A percentile compares a stretch with the other conserved stretches of the same genome.
phyloP scores from a whole-genome alignment of 78 protist genomes.

The Dictyostelium brefeldianum region DNA sequence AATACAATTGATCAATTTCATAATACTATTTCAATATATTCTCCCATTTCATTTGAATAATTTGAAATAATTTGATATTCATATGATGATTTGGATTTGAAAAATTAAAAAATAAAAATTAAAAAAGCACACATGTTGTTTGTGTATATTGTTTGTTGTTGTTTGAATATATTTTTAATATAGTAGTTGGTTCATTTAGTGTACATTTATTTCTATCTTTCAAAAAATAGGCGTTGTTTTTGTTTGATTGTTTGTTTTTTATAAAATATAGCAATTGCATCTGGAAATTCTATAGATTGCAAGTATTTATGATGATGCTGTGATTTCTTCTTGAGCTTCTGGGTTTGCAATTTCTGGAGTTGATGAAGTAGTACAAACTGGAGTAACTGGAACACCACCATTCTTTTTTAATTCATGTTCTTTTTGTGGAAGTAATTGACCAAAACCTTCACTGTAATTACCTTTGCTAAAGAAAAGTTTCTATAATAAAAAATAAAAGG shows the following conservation, averaged over 20 bases:
- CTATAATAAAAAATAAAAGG: background rate
- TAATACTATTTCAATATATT: too few species aligned
- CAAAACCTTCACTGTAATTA: conserved; percentile 80
- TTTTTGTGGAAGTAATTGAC: conserved; percentile 20
- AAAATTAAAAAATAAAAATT: too few species aligned
- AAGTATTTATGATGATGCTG: conserved; percentile 17
- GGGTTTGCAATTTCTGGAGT: conserved; percentile 9
- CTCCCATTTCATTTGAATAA: too few species aligned
- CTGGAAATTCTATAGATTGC: too few species aligned
- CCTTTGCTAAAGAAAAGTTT: conserved; percentile 70
- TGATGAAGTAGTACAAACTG: conserved; percentile 6
- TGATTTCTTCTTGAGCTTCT: background rate
- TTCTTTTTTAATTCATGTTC: background rate
- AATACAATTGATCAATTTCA: too few species aligned
- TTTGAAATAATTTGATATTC: too few species aligned
- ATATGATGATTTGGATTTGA: too few species aligned
- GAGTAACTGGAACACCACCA: background rate
- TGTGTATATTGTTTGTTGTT: too few species aligned
- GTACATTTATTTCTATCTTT: conserved; percentile 5
- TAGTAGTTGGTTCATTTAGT: background rate
- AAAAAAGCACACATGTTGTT: too few species aligned
- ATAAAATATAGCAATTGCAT: background rate
- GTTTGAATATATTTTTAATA: too few species aligned
- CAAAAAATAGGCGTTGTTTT: background rate
- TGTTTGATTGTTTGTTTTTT: background rate